Base-by-base conservation (phyloP, 441 rosid species). In the Populus hybrid region DNA sequence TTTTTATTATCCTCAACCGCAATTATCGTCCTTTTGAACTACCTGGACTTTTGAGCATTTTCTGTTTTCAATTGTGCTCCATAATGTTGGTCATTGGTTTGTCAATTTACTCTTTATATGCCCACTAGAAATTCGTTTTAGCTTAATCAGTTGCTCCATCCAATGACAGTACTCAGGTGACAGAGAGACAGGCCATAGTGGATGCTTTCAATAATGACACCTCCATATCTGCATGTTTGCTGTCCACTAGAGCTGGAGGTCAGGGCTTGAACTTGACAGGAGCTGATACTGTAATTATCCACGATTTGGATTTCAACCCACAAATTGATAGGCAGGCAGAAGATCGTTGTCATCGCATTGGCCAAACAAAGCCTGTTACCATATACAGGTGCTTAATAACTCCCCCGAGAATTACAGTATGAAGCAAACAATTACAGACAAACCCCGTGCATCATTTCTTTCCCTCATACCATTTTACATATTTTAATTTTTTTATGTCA, bases 291-390 rank as follows among this genome's bases (percentile, higher is more conserved):
- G 98, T 93, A 57, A 86, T 94, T 68, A 93, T 93, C 77, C 96
- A 94, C 70, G 96, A 94, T 83, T 89, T 96, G 98, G 98, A 93
- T 90, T 96, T 94, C 81, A 96, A 96, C 80, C 99, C 98, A 23
- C 98, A 96, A 82, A 94, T 94, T 75, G 98, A 96, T 69, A 87
- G 98, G 21, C 98, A 94, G 81, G 99, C 98, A 61, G 98, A 93
- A 87, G 98, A 96, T 84, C 89, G 98, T 11, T 96, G 98, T 73
- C 99, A 94, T 84, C 93, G 98, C 69, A 94, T 96, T 69, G 99
- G 98, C 82, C 98, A 94, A 87, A 92, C 92, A 18, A 94, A 85
- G 84, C 94, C 98, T 10, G 97, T 94, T 42, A 94, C 97, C 38
- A 86, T 96, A 80, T 92, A 93, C 88, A 96, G 97, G 98, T 93